Conservation (phyloP, 257 asterid species). For the Plantago major region DNA sequence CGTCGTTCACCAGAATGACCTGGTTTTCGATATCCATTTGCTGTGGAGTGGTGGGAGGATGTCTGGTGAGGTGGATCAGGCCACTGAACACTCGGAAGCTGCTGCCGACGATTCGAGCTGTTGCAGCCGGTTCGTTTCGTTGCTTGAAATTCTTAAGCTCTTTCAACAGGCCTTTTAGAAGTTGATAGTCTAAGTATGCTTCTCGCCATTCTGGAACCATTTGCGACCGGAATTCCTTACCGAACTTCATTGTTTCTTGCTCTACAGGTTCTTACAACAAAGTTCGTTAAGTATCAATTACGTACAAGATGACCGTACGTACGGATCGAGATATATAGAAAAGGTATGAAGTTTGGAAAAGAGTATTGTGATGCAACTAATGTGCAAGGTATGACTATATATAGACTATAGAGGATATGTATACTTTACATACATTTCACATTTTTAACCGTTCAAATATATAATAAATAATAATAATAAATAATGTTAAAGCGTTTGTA, state of each 20-base stretch:
- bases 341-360: too few species aligned
- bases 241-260: conserved; percentile 34
- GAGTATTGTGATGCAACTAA: too few species aligned
- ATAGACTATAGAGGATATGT: too few species aligned
- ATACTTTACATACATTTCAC: too few species aligned
- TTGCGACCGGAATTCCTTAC: conserved; percentile 38
- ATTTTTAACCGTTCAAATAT: too few species aligned
- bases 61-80: conserved; percentile 14
- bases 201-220: conserved; percentile 59
- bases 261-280: too few species aligned
- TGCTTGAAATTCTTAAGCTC: conserved; percentile 29
- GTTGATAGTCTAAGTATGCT: conserved; percentile 39
- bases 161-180: conserved; percentile 29
- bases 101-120: conserved; percentile 24
- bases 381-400: too few species aligned
- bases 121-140: conserved; percentile 4
- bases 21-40: conserved; percentile 17
- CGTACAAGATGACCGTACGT: too few species aligned
- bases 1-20: conserved; percentile 13
- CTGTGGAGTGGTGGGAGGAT: neutral
- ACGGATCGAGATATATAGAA: too few species aligned
- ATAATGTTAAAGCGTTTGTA: too few species aligned
- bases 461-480: too few species aligned
- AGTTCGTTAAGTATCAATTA: too few species aligned
- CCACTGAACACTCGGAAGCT: conserved; percentile 46